Conservation (phyloP, 345 rosid species). For the Arabis hirsuta region DNA sequence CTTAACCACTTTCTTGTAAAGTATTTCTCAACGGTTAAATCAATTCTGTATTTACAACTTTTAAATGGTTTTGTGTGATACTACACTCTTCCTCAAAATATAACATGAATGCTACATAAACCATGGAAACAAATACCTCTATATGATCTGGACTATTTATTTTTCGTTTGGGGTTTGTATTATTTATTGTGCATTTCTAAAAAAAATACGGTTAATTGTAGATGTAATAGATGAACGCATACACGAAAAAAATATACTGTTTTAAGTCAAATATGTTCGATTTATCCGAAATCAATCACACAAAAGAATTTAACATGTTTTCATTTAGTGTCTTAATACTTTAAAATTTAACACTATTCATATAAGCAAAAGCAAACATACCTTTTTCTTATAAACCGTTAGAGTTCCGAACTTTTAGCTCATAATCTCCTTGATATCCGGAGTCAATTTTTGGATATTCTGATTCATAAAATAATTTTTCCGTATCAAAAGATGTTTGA, state of each 20-base stretch:
- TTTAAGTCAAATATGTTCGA: not conserved
- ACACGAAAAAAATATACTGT: no score
- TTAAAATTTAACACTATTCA: not conserved
- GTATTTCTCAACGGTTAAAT: slow-evolving; percentile 8
- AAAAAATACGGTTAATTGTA: no score
- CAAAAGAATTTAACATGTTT: not conserved
- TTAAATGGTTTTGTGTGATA: not conserved
- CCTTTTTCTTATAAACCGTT: no score
- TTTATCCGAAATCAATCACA: not conserved
- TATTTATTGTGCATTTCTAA: no score
- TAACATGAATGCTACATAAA: not conserved
- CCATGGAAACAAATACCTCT: not conserved
- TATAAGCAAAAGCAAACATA: no score
- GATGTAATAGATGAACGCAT: no score
- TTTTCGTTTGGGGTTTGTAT: no score
- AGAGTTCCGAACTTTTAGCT: no score
- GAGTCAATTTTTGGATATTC: no score
- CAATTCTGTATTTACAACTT: not conserved
- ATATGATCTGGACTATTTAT: not conserved
- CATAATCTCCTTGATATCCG: no score
- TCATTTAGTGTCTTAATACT: not conserved
- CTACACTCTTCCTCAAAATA: not conserved
- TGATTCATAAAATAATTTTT: no score
- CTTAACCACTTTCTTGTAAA: not conserved
- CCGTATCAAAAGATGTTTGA: no score